A percentile compares a stretch with the other conserved stretches of the same genome.
phyloP scores from a whole-genome alignment of 2,329 filamentous ascomycete genomes.

The Alternaria arbusti region DNA sequence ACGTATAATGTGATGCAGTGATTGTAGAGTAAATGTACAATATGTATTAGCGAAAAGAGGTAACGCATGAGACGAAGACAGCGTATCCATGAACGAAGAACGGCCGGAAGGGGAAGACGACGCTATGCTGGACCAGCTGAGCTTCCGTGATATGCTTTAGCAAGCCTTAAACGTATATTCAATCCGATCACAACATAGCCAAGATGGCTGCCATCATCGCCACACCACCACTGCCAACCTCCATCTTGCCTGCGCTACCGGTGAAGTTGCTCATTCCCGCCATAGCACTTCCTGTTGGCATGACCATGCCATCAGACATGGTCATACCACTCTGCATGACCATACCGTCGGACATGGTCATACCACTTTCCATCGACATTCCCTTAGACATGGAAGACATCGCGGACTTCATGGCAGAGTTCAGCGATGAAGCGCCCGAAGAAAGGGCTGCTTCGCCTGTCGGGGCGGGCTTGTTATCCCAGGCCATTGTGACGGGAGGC shows the following conservation, averaged over 20 bases:
- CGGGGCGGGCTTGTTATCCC: not conserved
- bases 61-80: not conserved
- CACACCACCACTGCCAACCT: conserved; percentile 6
- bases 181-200: not conserved
- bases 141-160: not conserved
- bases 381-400: conserved; percentile 46
- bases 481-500: conserved; percentile 30
- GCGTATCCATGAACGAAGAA: not conserved
- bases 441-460: not conserved
- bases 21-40: not conserved
- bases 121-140: not conserved
- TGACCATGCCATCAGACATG: conserved; percentile 5
- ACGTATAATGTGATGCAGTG: not conserved
- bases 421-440: not conserved
- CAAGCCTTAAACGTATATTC: not conserved
- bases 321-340: conserved; percentile 11
- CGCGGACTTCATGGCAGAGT: conserved; percentile 39
- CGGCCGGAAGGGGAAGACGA: not conserved
- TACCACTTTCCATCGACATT: conserved; percentile 29
- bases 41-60: not conserved
- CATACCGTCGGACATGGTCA: conserved; percentile 42
- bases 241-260: conserved; percentile 7
- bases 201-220: conserved; percentile 21
- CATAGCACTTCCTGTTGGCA: conserved; percentile 23
- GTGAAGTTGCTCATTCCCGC: conserved; percentile 29